Percentiles rank a stretch among this genome's conserved stretches.
Evolutionary conservation across 164 flowering plant genomes (phyloP).

Genomic region (Umbellularia californica): DNA sequence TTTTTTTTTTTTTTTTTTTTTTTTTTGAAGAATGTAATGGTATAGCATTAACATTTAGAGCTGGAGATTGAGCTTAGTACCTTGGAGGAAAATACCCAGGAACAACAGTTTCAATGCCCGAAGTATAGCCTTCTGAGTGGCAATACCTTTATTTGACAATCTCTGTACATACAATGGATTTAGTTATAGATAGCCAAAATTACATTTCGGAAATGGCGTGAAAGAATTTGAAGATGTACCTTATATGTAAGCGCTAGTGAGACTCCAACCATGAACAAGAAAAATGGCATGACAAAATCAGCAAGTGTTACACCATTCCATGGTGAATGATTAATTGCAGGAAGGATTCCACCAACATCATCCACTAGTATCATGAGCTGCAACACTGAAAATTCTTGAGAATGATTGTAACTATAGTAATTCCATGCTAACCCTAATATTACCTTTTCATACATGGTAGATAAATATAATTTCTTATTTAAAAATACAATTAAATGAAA

Average conservation of each 20-base stretch:
- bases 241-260: constrained; percentile 64
- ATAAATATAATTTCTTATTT: no score
- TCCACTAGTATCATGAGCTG: constrained; percentile 85
- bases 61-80: constrained; percentile 15
- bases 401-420: no score
- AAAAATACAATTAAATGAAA: no score
- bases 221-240: constrained; percentile 30
- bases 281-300: constrained; percentile 84
- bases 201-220: background rate
- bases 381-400: constrained; percentile 9
- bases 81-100: constrained; percentile 71
- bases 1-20: no score
- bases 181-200: background rate
- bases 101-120: constrained; percentile 50
- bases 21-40: no score
- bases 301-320: constrained; percentile 78
- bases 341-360: constrained; percentile 59
- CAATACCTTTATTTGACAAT: constrained; percentile 33
- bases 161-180: constrained; percentile 32
- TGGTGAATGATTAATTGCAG: constrained; percentile 73
- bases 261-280: constrained; percentile 76
- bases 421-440: no score
- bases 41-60: background rate
- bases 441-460: background rate
- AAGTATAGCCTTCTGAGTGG: constrained; percentile 46